Percentiles rank a stretch among this genome's conserved stretches.
These are phyloP conservation scores for Cryptomeria japonica DNA, from an alignment of 75 land plant species.

Conservation along the genomic window DNA sequence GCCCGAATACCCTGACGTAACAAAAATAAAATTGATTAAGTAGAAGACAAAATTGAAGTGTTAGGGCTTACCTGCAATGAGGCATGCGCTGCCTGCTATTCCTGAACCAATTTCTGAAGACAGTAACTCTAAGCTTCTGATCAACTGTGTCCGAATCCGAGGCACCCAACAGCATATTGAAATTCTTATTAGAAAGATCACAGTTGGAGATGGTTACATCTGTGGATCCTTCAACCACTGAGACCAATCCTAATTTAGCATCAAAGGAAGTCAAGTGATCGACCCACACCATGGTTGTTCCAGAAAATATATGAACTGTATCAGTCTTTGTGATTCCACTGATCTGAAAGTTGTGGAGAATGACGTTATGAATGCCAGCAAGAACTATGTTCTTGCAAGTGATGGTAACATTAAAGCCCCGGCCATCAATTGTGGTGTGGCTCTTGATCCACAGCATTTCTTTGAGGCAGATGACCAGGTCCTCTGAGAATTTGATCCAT, in stretches of 20 bases:
- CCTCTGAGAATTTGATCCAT: conserved; percentile 36
- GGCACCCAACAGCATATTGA: conserved; percentile 48
- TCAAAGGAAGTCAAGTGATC: conserved; percentile 41
- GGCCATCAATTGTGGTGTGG: conserved; percentile 41
- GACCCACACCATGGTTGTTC: conserved; percentile 29
- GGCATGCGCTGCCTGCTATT: conserved; percentile 54
- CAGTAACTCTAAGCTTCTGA: conserved; percentile 37
- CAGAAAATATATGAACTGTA: conserved; percentile 38
- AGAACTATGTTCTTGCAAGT: conserved; percentile 22
- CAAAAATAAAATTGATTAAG: no score
- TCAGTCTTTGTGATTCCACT: conserved; percentile 24
- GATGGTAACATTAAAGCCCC: conserved; percentile 32
- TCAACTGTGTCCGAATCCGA: conserved; percentile 36
- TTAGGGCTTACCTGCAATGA: conserved; percentile 36
- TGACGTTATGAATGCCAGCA: conserved; percentile 26
- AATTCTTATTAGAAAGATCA: conserved; percentile 26
- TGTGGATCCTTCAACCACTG: conserved; percentile 42
- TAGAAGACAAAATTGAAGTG: no score
- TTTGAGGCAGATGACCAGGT: conserved; percentile 23
- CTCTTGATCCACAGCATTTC: conserved; percentile 35
- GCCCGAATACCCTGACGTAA: no score
- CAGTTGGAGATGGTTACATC: conserved; percentile 53
- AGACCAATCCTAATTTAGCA: conserved; percentile 38
- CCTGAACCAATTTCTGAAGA: conserved; percentile 42
- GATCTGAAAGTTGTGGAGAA: conserved; percentile 42